Percentiles rank a stretch among this genome's conserved stretches.
These are phyloP conservation scores for Ogataea hybrid DNA, from an alignment of 1,139 yeast species.

Conservation along the genomic window DNA sequence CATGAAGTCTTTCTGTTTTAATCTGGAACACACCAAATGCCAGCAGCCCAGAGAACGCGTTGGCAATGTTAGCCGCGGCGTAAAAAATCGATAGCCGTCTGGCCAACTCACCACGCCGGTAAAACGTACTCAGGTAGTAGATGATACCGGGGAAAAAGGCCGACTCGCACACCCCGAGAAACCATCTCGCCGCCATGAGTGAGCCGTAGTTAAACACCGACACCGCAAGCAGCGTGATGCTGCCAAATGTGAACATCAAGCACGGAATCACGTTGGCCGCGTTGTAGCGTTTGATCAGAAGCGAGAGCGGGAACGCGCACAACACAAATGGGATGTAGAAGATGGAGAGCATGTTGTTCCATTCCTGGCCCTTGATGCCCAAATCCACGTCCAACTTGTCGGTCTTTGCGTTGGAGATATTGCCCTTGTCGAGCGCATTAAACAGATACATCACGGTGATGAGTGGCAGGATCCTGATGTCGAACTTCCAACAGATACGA, in stretches of 20 bases:
- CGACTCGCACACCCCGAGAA: conserved; percentile 57
- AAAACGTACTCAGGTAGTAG: conserved; percentile 46
- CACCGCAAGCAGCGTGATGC: conserved; percentile 37
- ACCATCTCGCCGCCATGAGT: conserved; percentile 49
- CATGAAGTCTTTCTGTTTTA: conserved; percentile 31
- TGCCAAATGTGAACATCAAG: conserved; percentile 23
- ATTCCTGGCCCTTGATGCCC: conserved; percentile 45
- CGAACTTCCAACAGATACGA: conserved; percentile 36
- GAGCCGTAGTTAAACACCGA: conserved; percentile 46
- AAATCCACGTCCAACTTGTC: conserved; percentile 56
- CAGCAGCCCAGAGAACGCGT: conserved; percentile 51
- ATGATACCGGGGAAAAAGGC: conserved; percentile 58
- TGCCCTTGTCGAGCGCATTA: conserved; percentile 50
- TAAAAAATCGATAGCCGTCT: conserved; percentile 48
- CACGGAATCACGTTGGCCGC: conserved; percentile 23
- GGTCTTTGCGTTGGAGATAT: conserved; percentile 59
- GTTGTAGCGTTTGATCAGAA: conserved; percentile 39
- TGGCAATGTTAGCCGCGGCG: conserved; percentile 49
- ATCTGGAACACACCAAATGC: conserved; percentile 38
- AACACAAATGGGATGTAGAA: conserved; percentile 56
- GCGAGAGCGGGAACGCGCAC: conserved; percentile 53
- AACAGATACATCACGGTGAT: conserved; percentile 23
- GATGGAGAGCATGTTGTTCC: conserved; percentile 52
- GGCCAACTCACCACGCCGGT: conserved; percentile 45
- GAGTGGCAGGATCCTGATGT: conserved; percentile 33